These are phyloP conservation scores for Wickerhamomyces chambardii DNA, from an alignment of 805 yeast species.

Conservation along the genomic window DNA sequence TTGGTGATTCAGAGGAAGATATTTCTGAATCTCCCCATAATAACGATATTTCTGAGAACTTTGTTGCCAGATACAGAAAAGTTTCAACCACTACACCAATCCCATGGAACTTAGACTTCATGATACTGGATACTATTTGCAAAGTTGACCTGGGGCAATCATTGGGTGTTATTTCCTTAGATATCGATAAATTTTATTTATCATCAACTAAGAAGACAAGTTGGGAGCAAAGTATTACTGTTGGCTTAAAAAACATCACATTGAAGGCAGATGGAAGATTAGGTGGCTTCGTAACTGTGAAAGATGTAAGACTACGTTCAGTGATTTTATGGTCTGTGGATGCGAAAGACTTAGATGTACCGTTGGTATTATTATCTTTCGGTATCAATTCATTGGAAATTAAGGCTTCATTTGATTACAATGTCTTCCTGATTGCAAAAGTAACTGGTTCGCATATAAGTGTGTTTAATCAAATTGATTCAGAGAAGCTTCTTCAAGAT, in stretches of 20 bases:
- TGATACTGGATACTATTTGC: slow-evolving; percentile 41
- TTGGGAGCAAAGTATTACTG: slow-evolving; percentile 62
- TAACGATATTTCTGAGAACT: slow-evolving; percentile 6
- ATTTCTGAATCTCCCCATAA: background rate
- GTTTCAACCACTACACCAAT: slow-evolving; percentile 56
- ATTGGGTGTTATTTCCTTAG: slow-evolving; percentile 54
- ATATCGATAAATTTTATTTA: slow-evolving; percentile 56
- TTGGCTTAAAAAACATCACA: slow-evolving; percentile 44
- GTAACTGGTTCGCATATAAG: slow-evolving; percentile 39
- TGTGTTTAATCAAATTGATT: slow-evolving; percentile 60
- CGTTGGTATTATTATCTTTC: slow-evolving; percentile 55
- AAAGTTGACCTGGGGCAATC: slow-evolving; percentile 78
- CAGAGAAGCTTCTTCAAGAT: slow-evolving; percentile 40
- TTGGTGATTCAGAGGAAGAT: slow-evolving; percentile 4
- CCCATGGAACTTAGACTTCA: slow-evolving; percentile 64
- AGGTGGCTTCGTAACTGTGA: slow-evolving; percentile 54
- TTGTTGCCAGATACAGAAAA: slow-evolving; percentile 39
- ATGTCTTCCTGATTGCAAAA: slow-evolving; percentile 64
- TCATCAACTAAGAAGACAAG: slow-evolving; percentile 55
- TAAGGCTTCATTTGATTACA: slow-evolving; percentile 75
- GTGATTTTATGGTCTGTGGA: slow-evolving; percentile 63
- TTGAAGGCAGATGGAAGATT: slow-evolving; percentile 69
- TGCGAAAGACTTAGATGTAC: slow-evolving; percentile 40
- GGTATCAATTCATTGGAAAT: slow-evolving; percentile 47
- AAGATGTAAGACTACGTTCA: slow-evolving; percentile 44